phyloP scores from a whole-genome alignment of 2,329 filamentous ascomycete genomes.

The Fusarium redolens region DNA sequence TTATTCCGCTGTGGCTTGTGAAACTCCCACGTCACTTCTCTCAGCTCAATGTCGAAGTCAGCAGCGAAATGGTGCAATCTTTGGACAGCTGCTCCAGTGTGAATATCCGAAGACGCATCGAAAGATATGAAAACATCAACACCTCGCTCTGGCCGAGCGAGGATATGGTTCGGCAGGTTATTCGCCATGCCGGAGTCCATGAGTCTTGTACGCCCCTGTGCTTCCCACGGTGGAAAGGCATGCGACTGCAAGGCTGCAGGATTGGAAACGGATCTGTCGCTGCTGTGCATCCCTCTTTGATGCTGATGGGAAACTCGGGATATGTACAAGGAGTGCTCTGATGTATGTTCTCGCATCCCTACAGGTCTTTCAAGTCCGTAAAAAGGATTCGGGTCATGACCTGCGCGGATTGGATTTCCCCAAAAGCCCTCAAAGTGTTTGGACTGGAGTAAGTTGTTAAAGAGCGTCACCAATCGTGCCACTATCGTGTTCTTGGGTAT shows the following conservation, averaged over 20 bases:
- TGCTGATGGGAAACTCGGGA: rapidly evolving
- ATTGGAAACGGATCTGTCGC: rapidly evolving
- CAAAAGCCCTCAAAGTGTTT: slow-evolving; percentile 35
- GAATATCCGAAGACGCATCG: slow-evolving; percentile 37
- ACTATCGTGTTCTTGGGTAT: slow-evolving; percentile 34
- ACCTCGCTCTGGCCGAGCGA: slow-evolving; percentile 24
- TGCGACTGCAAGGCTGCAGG: rapidly evolving
- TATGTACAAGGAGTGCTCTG: background rate
- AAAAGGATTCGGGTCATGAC: slow-evolving; percentile 41
- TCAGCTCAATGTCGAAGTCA: slow-evolving; percentile 27
- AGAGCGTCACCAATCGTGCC: slow-evolving; percentile 1
- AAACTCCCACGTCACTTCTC: background rate
- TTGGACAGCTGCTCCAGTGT: slow-evolving; percentile 27
- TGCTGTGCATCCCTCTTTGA: rapidly evolving
- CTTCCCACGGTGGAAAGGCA: slow-evolving; percentile 19
- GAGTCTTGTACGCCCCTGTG: slow-evolving; percentile 29
- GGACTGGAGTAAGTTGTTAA: slow-evolving; percentile 26
- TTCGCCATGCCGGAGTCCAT: slow-evolving; percentile 44
- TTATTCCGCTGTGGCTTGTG: rapidly evolving
- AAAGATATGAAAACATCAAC: slow-evolving; percentile 35
- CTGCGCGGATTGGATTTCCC: slow-evolving; percentile 40
- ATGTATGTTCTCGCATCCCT: background rate
- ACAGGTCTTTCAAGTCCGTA: slow-evolving; percentile 29
- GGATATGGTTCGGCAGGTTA: slow-evolving; percentile 36
- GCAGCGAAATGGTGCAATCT: slow-evolving; percentile 36